Evolutionary conservation across 768 basidiomycete genomes (phyloP).

Genomic region (Boletus tylopilopsis): DNA sequence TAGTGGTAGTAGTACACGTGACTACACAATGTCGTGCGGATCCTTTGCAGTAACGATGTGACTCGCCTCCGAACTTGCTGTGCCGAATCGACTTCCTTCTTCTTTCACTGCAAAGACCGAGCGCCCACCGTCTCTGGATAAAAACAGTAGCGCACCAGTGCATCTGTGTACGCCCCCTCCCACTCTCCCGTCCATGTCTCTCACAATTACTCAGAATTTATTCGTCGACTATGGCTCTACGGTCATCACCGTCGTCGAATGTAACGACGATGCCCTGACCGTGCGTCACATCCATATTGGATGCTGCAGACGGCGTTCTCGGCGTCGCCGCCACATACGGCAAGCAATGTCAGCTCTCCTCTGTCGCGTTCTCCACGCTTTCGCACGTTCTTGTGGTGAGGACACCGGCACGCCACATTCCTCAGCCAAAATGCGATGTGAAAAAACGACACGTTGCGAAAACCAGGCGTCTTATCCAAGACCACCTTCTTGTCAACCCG

Average conservation of each 20-base stretch:
- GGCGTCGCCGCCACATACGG: slow-evolving; percentile 46
- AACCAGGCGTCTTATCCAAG: slow-evolving; percentile 26
- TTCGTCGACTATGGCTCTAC: slow-evolving; percentile 26
- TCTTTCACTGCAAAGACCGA: background rate
- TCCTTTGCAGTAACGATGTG: background rate
- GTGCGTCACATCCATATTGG: slow-evolving; percentile 27
- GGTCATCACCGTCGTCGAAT: slow-evolving; percentile 27
- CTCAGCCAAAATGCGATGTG: background rate
- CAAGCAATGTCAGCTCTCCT: slow-evolving; percentile 30
- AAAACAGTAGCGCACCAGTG: too few relatives aligned
- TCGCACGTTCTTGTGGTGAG: slow-evolving; percentile 35
- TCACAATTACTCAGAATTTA: slow-evolving; percentile 32
- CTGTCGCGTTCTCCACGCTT: slow-evolving; percentile 39
- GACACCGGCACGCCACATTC: slow-evolving; percentile 17
- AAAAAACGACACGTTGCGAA: background rate
- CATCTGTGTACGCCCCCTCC: slow-evolving; percentile 7
- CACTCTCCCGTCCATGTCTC: slow-evolving; percentile 10
- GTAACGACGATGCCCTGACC: slow-evolving; percentile 27
- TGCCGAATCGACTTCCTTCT: background rate
- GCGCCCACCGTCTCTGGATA: background rate
- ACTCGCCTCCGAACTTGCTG: slow-evolving; percentile 13
- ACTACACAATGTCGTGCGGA: too few relatives aligned
- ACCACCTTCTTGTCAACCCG: slow-evolving; percentile 30
- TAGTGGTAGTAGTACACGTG: too few relatives aligned
- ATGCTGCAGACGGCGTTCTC: slow-evolving; percentile 22